Evolutionary conservation across 2,329 filamentous ascomycete genomes (phyloP), one percentile per base, ranked within the genome.

Genomic region (Cercospora janseana): DNA sequence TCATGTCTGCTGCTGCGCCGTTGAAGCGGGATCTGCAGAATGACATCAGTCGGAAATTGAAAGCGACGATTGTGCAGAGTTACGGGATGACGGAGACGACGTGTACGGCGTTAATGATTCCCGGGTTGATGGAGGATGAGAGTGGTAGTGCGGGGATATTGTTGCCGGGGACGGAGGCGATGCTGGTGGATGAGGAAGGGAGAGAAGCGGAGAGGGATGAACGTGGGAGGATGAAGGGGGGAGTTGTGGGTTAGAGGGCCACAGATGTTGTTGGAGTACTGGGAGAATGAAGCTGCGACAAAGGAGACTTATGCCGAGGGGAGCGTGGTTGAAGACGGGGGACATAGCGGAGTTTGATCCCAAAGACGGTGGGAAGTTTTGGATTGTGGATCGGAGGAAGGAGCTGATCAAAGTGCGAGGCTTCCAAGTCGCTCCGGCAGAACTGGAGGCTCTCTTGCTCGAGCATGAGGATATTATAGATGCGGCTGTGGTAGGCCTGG

Each of bases 21-120:
- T 27, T 56, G 15, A 51, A 52, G 15, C 27, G 37, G 10, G 49
- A 52, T 35, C 15, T 52, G 15, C 49, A 52, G 10, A 52, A 52
- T 20, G 43, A 46, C n/a, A 48, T 52, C 10, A 42, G 43, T 23
- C 21, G 31, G n/a, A 46, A 48, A 24, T 28, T 52, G 4, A 35
- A 35, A 3, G 49, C 49, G 13, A 35, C 44, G 15, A 52, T 52
- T 35, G 49, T 52, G 13, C 49, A 52, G 27, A 27, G 18, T n/a
- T 52, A 45, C 86, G 89, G 89, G 4, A 92, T 94, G 88, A 93
- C 88, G 1, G 88, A 93, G 64, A 70, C 74, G 2, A 93, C 88
- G 0, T 92, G 88, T 66, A 82, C 85, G 0, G 75, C 79, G 13
- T 76, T 87, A 9, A 5, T 90, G 83, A 75, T 86, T 55, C 79